Evolutionary conservation across 805 yeast species (phyloP).

Genomic region (Wickerhamiella australiensis): DNA sequence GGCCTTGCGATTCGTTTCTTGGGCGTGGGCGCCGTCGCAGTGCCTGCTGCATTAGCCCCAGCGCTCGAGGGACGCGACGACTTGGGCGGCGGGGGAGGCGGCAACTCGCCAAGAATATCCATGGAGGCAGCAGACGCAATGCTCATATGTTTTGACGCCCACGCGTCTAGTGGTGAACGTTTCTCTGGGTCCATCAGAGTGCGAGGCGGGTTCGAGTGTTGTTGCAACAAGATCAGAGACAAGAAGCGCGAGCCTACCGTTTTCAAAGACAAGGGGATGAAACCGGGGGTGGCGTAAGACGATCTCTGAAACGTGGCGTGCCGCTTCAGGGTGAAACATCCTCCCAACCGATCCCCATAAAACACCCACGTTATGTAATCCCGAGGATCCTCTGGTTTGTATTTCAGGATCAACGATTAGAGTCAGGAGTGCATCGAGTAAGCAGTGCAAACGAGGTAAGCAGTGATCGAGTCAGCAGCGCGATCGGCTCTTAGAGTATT

Average conservation of each 20-base stretch:
- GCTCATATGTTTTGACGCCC: slow-evolving; percentile 10
- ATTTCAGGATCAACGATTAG: too few relatives aligned
- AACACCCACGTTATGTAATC: too few relatives aligned
- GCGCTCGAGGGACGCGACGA: neutral
- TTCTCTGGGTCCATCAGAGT: slow-evolving; percentile 7
- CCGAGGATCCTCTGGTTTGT: too few relatives aligned
- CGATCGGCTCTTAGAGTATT: too few relatives aligned
- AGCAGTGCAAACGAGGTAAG: too few relatives aligned
- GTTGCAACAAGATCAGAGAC: neutral
- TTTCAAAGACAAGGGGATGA: slow-evolving; percentile 1
- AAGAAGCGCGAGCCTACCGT: neutral
- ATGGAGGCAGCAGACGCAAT: neutral
- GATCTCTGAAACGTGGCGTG: neutral
- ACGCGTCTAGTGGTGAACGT: slow-evolving; percentile 7
- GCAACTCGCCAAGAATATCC: slow-evolving; percentile 4
- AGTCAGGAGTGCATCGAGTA: too few relatives aligned
- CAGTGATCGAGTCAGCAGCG: too few relatives aligned
- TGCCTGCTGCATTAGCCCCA: neutral
- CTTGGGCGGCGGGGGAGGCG: slow-evolving; percentile 7
- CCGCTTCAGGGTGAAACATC: neutral
- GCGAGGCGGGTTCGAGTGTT: neutral
- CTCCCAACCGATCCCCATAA: too few relatives aligned
- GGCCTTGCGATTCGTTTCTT: neutral
- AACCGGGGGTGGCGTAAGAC: slow-evolving; percentile 1
- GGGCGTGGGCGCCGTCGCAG: neutral